Evolutionary conservation across 75 land plant species (phyloP).

Genomic region (Pseudotsuga menziesii): DNA sequence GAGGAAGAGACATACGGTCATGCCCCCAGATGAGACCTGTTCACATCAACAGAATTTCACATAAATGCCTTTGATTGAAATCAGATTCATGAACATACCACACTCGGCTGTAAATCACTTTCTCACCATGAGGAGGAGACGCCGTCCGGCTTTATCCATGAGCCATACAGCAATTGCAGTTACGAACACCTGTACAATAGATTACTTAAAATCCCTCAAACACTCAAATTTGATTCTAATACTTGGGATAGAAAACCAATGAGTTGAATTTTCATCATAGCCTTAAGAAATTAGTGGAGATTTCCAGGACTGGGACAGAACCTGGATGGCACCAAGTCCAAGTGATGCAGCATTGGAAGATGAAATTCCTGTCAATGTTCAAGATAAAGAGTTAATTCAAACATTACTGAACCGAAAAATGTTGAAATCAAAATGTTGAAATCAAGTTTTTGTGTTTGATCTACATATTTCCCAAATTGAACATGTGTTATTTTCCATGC

Average conservation of each 20-base stretch:
- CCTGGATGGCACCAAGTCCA: constrained; percentile 76
- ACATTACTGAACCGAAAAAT: background rate
- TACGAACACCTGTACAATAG: constrained; percentile 48
- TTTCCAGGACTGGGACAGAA: background rate
- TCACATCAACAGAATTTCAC: background rate
- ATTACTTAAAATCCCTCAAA: background rate
- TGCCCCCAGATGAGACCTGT: constrained; percentile 11
- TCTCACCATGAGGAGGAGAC: constrained; percentile 72
- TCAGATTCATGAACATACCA: background rate
- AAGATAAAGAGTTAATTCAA: background rate
- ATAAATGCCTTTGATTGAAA: background rate
- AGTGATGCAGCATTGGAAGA: constrained; percentile 48
- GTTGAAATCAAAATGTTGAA: background rate
- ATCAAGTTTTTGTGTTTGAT: background rate
- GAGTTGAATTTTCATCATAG: too few species aligned
- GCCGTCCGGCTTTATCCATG: constrained; percentile 72
- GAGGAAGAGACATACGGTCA: constrained; percentile 2
- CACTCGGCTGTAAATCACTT: background rate
- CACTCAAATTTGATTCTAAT: too few species aligned
- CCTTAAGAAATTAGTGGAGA: too few species aligned
- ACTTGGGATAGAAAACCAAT: too few species aligned
- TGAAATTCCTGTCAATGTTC: constrained; percentile 8
- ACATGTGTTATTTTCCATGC: background rate
- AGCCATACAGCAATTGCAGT: constrained; percentile 67
- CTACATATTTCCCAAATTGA: background rate